phyloP scores from a whole-genome alignment of 2,329 filamentous ascomycete species.

The Colletotrichum filicis region DNA sequence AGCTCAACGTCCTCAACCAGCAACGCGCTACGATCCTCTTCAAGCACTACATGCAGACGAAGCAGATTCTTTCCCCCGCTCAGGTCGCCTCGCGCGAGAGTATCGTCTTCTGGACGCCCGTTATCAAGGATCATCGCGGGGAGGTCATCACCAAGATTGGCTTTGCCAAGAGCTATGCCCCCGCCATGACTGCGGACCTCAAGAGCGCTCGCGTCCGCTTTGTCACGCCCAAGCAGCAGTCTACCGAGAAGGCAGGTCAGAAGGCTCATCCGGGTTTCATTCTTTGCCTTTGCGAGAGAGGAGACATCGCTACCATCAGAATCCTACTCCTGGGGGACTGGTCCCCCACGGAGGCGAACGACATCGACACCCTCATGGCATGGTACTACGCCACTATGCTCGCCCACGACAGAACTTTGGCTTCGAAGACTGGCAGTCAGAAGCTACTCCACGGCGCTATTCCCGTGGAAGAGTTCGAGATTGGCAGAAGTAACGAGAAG shows the following conservation, averaged over 20 bases:
- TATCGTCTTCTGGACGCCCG: slow-evolving; percentile 62
- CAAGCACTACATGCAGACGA: slow-evolving; percentile 62
- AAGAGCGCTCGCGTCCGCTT: background rate
- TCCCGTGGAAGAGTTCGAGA: background rate
- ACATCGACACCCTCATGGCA: background rate
- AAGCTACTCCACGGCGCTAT: background rate
- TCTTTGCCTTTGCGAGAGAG: background rate
- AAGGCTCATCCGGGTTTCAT: background rate
- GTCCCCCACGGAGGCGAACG: background rate
- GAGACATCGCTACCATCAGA: background rate
- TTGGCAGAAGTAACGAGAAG: background rate
- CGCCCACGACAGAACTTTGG: background rate
- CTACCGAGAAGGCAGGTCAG: background rate
- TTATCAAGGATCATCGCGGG: slow-evolving; percentile 43
- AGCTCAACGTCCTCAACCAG: slow-evolving; percentile 85
- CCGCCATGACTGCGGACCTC: slow-evolving; percentile 35
- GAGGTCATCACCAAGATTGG: slow-evolving; percentile 49
- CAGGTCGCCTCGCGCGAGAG: slow-evolving; percentile 74
- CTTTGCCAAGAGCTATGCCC: slow-evolving; percentile 54
- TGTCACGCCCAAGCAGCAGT: background rate
- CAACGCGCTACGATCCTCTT: slow-evolving; percentile 87
- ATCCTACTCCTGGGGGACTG: slow-evolving; percentile 18
- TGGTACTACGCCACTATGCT: slow-evolving; percentile 8
- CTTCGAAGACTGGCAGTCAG: background rate
- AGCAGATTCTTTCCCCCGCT: slow-evolving; percentile 68